Base-by-base conservation (phyloP, 352 stramenopile species). In the Pythium chondricola region DNA sequence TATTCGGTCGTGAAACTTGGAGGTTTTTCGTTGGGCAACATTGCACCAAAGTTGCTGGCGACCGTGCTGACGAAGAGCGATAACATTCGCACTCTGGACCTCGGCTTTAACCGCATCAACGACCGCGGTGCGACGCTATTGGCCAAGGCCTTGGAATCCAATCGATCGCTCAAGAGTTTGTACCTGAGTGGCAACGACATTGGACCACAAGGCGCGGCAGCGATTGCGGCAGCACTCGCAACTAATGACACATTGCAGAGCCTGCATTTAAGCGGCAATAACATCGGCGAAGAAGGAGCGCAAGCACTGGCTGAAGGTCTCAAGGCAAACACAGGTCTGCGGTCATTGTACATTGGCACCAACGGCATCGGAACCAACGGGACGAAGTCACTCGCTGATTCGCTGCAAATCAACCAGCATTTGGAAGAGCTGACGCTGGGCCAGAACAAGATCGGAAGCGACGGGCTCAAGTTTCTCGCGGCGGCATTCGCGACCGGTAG, bases 151-250 rank as follows among this genome's bases (percentile, higher is more conserved):
- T 61, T 93, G 9, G 63, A 76, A 43, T 55, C 61, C 14, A 90
- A 93, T 58, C 26, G 52, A 46, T 78, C 78, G 36, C 67, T 93
- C 29, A 59, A 83, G 55, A 81, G 62, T 36, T 58, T 93, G 31
- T 93, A 91, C 42, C 62, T 93, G 14, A 88, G 74, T 51, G 79
- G 81, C 37, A 93, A 93, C 51, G 74, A 88, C 43, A 88, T 93
- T 43, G 79, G 78, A n/a, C 68, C 71, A 0, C 42, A 51, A 0
- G 81, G 81, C 7, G 74, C 73, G 2, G 44, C 50, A 16, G 62
- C 74, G 21, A 47, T 93, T 6, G 63, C 76, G 11, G 38, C 58
- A 5, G 77, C 76, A 25, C 66, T 93, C 8, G 56, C 27, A 2
- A 62, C 63, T 35, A 93, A 93, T 55, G 50, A 61, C 4, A 80